Evolutionary conservation across 2,329 filamentous ascomycete genomes (phyloP), one percentile per base, ranked within the genome.

Genomic region (Trichoderma cornu-damae): DNA sequence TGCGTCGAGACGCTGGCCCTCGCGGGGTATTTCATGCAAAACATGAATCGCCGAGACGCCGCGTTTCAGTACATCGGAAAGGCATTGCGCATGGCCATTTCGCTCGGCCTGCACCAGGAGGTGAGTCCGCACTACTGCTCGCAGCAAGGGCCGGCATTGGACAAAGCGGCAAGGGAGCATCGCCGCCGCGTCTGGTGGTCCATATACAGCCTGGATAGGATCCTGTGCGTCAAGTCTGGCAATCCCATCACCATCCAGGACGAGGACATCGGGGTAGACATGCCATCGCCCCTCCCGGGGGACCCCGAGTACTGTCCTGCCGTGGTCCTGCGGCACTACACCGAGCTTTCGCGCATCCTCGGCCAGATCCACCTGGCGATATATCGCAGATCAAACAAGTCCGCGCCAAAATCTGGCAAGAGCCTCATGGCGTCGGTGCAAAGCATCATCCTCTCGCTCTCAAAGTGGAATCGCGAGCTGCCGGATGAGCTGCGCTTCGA

Each of bases 1-100:
- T 81, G 79, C 40, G 78, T 82, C 2, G 79, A 82, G 63, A 78
- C 80, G 1, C 67, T 83, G 6, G 77, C 78, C 7, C 73, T 81
- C 46, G 74, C 80, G 1, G 79, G 78, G 12, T 82, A 82, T 62
- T 83, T 80, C 40, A 76, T 83, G 73, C 79, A 82, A 60, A 82
- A 80, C 59, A 71, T 82, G 59, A 81, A 82, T 61, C 73, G 78
- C 0, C 71, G 77, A 18, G 79, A 83, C 64, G 78, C 79, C 2
- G 79, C 80, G 0, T 82, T 79, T 54, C 69, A 82, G 18, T 82
- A 81, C 59, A 75, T 79, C 16, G 79, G 79, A 6, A 71, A 79
- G 37, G 80, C 80, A 3, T 66, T 82, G 24, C 76, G 79, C 11
- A 83, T 83, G 80, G 80, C 80, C 7, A 79, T 82, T 28, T 80